Evolutionary conservation across 768 basidiomycete species (phyloP), one percentile per base, ranked within the genome.

Genomic region (Phaeolepiota aurea): DNA sequence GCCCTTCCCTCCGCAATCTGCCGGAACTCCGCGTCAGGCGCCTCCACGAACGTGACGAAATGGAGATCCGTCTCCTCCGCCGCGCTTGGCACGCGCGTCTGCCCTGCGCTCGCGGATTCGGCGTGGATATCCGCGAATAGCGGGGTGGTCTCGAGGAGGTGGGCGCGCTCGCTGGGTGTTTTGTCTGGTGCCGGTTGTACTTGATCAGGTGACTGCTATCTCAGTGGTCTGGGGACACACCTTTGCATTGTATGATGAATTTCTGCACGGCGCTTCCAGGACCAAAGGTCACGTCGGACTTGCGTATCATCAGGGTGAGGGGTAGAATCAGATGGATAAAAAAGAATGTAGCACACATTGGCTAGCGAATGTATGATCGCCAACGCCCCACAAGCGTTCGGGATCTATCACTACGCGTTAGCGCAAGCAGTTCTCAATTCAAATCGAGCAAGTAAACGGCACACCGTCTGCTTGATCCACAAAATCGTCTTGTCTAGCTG

Each of bases 381-480:
- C 56, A 93, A 91, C 0, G 89, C 90, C 3, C 90, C 90, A 52
- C 89, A 91, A 0, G 89, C 88, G 50, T 91, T 91, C 3, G 68
- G 57, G 42, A 89, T 89, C 85, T 87, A 40, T 20, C n/a, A n/a
- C n/a, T 7, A 28, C 7, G 25, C n/a, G n/a, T 28, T 28, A n/a
- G 25, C 25, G 7, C 7, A 28, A n/a, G n/a, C n/a, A n/a, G 25
- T 28, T n/a, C 25, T 28, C 7, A 7, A n/a, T n/a, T n/a, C n/a
- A n/a, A n/a, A n/a, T n/a, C n/a, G n/a, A n/a, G n/a, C n/a, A n/a
- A n/a, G n/a, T n/a, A n/a, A n/a, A n/a, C n/a, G n/a, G n/a, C n/a
- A 21, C 42, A 88, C 90, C 38, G 86, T 94, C 57, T 96, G 92
- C 58, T 89, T 90, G 64, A 94, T 88, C 74, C 79, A 96, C 49